Evolutionary conservation across 2,329 filamentous ascomycete species (phyloP), one percentile per base, ranked within the genome.

Genomic region (Verticillium dahliae): DNA sequence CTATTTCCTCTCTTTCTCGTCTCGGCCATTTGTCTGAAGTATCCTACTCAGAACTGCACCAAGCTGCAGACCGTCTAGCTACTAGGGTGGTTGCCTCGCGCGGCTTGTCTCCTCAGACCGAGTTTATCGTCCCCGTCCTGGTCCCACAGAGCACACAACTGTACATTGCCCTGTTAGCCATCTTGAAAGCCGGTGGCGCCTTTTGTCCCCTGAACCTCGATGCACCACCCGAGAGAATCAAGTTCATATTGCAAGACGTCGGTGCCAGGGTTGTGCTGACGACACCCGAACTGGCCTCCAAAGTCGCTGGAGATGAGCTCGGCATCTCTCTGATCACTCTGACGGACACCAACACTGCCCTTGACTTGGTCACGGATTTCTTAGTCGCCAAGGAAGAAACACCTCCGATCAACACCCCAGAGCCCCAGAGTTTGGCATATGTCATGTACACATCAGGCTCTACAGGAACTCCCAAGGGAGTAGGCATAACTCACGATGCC

Each of bases 371-470:
- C 34, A 14, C 13, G 37, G 64, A 38, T 14, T 11, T 7, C 9
- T 18, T n/a, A 52, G 10, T 18, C 45, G 10, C 13, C 3, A 7
- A 52, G 45, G n/a, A 22, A 52, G 45, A 52, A n/a, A 3, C 22
- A 2, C 18, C 45, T 22, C 14, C 4, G 9, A 13, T n/a, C 27
- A 10, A 11, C 5, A 1, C 33, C 63, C 66, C 60, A n/a, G 58
- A 50, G 1, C 69, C 75, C 1, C 69, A 76, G 1, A 76, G 82
- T 63, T 72, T 93, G 31, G 92, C 93, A 31, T 97, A 97, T 77
- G 85, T 97, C 62, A 92, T 97, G 86, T 97, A 96, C 72, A 97
- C 93, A 1, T 96, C 91, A 56, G 92, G 92, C 3, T 96, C 91
- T 5, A 97, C 92, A 0, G 93, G 93, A 13, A 86, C 87, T 4